Base-by-base conservation (phyloP, 2,329 filamentous ascomycete species). In the Exophiala oligosperma region DNA sequence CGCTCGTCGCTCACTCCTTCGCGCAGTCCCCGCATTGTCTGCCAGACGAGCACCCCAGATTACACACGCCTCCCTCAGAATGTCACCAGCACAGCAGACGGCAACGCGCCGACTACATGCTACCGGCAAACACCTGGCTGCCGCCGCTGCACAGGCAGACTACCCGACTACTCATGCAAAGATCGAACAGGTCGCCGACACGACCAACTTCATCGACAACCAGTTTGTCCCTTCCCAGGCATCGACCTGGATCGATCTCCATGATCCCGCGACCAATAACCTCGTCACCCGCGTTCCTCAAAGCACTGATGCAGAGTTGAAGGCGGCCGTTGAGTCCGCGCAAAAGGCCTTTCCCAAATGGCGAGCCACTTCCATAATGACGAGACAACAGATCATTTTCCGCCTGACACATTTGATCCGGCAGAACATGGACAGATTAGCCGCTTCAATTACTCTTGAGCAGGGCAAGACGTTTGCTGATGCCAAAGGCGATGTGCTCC, bases 391-490 rank as follows among this genome's bases (percentile, higher is more conserved):
- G 73, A 82, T 87, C 68, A 82, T 87, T 76, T 87, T 87, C 79
- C 85, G 85, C 70, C 86, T 85, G 67, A 82, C 83, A 29, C 79
- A 75, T 29, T 71, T 88, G 72, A 87, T 88, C 68, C 77, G 84
- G 49, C 78, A 84, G 65, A 79, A 88, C 74, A 87, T 84, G 84
- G 84, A 87, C 70, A 77, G 85, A 56, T 72, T 88, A 60, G 85
- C 85, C 29, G 82, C 84, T 2, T 84, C 81, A 65, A 87, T 88
- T 65, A 87, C 84, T 4, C 74, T 87, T 23, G 85, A 88, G 74
- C 85, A 88, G 73, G 85, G 85, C 66, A 88, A 88, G 78, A 88
- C 85, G 1, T 84, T 87, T 71, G 83, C 83, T 35, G 85, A 88
- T 73, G 85, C 85, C n/a, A 81, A 76, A 69, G 85, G 84, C 57